Conservation (phyloP, 1,284 basidiomycete species). For the Heterobasidion occidentale region DNA sequence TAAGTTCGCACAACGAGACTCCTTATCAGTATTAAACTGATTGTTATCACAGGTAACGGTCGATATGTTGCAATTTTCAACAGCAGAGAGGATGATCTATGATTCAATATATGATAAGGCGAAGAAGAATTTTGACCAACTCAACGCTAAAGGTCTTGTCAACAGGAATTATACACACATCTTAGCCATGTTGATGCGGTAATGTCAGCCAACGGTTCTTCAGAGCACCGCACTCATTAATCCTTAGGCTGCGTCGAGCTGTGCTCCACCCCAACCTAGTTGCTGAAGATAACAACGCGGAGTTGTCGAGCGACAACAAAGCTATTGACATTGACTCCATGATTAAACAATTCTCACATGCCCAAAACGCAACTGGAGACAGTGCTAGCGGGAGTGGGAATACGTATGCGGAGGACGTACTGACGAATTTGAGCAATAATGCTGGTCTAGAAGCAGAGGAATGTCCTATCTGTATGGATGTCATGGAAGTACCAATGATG, state of each 20-base stretch:
- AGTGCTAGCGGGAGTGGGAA: conserved; percentile 14
- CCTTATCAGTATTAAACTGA: not conserved
- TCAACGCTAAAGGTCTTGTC: conserved; percentile 71
- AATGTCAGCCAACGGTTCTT: conserved; percentile 11
- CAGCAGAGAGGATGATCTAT: conserved; percentile 75
- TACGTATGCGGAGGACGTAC: conserved; percentile 57
- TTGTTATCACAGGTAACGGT: conserved; percentile 38
- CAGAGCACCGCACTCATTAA: conserved; percentile 4
- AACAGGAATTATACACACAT: conserved; percentile 87
- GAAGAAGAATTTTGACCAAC: conserved; percentile 66
- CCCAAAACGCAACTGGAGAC: conserved; percentile 12
- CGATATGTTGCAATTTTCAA: conserved; percentile 70
- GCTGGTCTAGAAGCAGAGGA: conserved; percentile 35
- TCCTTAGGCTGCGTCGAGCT: conserved; percentile 68
- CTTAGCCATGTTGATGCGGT: conserved; percentile 89
- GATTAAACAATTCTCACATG: conserved; percentile 53
- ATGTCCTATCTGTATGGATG: conserved; percentile 79
- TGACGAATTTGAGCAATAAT: conserved; percentile 50
- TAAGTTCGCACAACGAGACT: conserved; percentile 19
- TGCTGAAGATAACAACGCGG: conserved; percentile 32
- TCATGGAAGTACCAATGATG: conserved; percentile 63
- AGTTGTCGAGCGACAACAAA: conserved; percentile 34
- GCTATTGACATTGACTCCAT: conserved; percentile 54
- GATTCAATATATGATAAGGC: conserved; percentile 65
- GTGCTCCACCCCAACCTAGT: conserved; percentile 83